Conservation (phyloP, 2,329 filamentous ascomycete genomes). For the Aspergillus piperis region DNA sequence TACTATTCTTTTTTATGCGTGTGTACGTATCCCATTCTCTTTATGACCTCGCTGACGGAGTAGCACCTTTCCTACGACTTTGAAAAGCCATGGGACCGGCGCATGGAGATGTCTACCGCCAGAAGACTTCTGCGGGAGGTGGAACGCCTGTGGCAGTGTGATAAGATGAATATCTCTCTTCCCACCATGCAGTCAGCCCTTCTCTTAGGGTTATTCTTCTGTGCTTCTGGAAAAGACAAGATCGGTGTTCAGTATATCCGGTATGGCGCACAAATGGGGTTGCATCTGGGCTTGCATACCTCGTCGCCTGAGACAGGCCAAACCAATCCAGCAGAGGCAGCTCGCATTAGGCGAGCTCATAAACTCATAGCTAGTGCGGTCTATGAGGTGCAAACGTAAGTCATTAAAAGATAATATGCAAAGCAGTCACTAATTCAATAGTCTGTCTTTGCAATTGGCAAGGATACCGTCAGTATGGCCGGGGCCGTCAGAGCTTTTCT, state of each 20-base stretch:
- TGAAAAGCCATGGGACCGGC: constrained; percentile 5
- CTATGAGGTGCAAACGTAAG: constrained; percentile 6
- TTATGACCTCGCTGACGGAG: background rate
- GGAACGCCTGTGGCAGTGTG: background rate
- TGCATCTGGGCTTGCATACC: background rate
- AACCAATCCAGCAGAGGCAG: background rate
- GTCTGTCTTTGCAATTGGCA: background rate
- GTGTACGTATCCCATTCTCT: background rate
- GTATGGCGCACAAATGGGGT: constrained; percentile 3
- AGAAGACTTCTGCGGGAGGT: background rate
- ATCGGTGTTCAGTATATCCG: background rate
- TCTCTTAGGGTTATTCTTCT: constrained; percentile 1
- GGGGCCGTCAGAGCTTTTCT: background rate
- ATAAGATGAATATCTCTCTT: background rate
- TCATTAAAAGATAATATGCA: background rate
- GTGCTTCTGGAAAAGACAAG: constrained; percentile 1
- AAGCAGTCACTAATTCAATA: background rate
- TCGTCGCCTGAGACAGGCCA: background rate
- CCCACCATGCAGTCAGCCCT: constrained; percentile 4
- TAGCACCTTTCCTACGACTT: constrained; percentile 6
- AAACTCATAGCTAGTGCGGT: constrained; percentile 1
- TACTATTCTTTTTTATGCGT: constrained; percentile 5
- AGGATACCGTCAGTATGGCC: background rate
- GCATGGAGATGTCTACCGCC: constrained; percentile 1
- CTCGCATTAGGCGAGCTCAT: background rate